phyloP scores from a whole-genome alignment of 164 flowering plant species.

The Tetrastigma voinierianum region DNA sequence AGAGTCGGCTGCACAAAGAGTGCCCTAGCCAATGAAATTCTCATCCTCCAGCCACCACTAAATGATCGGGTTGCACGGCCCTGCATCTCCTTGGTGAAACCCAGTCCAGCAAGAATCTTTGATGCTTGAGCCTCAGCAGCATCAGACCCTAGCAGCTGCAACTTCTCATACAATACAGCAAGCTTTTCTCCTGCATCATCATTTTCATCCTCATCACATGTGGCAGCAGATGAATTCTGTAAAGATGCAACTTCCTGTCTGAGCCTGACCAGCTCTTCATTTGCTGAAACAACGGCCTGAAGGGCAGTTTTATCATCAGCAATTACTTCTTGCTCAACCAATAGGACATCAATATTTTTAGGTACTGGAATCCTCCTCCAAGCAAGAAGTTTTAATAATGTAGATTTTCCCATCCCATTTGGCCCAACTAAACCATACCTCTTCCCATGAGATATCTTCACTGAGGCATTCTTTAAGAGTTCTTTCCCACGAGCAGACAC shows the following conservation, averaged over 20 bases:
- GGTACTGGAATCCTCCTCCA: constrained; percentile 93
- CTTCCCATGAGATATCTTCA: constrained; percentile 73
- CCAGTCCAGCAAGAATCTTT: constrained; percentile 81
- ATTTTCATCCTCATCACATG: constrained; percentile 28
- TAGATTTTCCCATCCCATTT: constrained; percentile 79
- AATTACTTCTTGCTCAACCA: constrained; percentile 85
- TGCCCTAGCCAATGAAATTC: constrained; percentile 82
- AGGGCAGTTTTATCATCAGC: constrained; percentile 72
- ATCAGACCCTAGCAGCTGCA: constrained; percentile 75
- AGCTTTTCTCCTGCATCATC: constrained; percentile 66
- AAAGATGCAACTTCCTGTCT: constrained; percentile 59
- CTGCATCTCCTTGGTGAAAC: constrained; percentile 82
- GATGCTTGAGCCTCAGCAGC: constrained; percentile 87
- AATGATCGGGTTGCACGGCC: constrained; percentile 60
- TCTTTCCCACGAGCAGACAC: constrained; percentile 77
- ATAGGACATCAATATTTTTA: constrained; percentile 79
- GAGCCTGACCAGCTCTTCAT: constrained; percentile 69
- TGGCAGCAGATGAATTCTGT: constrained; percentile 33
- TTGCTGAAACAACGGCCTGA: constrained; percentile 85
- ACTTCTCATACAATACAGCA: constrained; percentile 65
- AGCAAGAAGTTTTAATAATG: constrained; percentile 73
- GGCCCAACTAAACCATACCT: constrained; percentile 85
- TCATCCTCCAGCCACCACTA: constrained; percentile 96
- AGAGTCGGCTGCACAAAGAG: constrained; percentile 86
- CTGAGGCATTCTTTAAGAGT: constrained; percentile 60